Conservation (phyloP, 1,139 yeast species). For the Taphrina communis region DNA sequence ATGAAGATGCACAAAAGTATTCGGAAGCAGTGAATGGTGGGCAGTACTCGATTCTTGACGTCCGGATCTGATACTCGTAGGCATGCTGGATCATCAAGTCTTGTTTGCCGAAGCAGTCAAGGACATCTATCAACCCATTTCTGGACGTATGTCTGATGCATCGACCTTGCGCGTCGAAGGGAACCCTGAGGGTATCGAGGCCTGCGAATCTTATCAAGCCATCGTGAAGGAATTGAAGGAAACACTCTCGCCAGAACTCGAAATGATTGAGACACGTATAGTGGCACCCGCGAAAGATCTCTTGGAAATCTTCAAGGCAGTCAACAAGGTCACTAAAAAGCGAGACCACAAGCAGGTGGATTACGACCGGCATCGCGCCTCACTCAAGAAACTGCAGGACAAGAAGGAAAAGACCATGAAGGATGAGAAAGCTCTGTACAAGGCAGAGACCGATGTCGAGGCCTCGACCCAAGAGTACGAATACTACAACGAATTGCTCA, state of each 20-base stretch:
- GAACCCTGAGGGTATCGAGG: conserved; percentile 93
- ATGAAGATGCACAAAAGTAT: conserved; percentile 88
- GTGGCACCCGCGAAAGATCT: conserved; percentile 92
- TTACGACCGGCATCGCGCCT: conserved; percentile 80
- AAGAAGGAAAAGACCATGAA: conserved; percentile 83
- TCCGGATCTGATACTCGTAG: conserved; percentile 1
- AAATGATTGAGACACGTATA: conserved; percentile 85
- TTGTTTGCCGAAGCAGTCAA: conserved; percentile 93
- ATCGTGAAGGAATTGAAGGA: conserved; percentile 85
- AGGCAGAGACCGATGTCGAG: conserved; percentile 85
- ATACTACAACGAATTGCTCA: conserved; percentile 92
- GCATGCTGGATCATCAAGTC: conserved; percentile 85
- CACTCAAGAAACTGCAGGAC: conserved; percentile 71
- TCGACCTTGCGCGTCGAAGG: conserved; percentile 84
- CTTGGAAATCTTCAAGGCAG: conserved; percentile 75
- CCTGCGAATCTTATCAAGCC: conserved; percentile 87
- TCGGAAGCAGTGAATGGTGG: conserved; percentile 83
- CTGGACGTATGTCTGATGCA: conserved; percentile 90
- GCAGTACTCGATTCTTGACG: neutral
- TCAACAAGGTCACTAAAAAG: conserved; percentile 91
- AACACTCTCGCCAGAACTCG: conserved; percentile 88
- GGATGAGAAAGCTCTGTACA: conserved; percentile 88
- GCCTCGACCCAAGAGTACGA: conserved; percentile 95
- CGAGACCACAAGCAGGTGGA: conserved; percentile 95
- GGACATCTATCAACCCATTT: conserved; percentile 93